phyloP scores from a whole-genome alignment of 192 early-diverging fungal genomes.

The Linnemannia zychae region DNA sequence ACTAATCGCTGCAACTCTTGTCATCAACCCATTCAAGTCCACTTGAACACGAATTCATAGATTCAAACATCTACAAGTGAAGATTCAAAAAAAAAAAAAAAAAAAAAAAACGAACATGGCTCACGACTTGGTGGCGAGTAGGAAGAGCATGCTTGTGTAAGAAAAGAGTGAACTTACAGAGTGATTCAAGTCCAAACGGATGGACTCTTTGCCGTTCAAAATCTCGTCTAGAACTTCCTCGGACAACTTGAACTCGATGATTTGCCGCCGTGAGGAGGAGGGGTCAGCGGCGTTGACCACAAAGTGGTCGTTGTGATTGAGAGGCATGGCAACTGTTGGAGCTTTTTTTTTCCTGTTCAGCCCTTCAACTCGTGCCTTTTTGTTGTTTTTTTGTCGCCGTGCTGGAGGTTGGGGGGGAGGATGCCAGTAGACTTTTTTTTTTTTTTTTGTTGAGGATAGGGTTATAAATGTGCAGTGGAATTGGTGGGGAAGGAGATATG shows the following conservation, averaged over 20 bases:
- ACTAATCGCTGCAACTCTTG: background rate
- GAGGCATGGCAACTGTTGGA: conserved; percentile 87
- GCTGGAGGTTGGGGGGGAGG: conserved; percentile 75
- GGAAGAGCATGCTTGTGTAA: background rate
- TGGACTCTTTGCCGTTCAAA: conserved; percentile 44
- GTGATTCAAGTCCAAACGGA: conserved; percentile 50
- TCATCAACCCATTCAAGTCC: background rate
- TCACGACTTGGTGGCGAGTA: background rate
- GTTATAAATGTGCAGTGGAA: background rate
- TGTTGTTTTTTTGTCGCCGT: conserved; percentile 94
- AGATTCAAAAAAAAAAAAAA: conserved; percentile 15
- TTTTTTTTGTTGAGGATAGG: background rate
- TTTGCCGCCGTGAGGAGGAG: conserved; percentile 31
- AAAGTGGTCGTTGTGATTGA: conserved; percentile 61
- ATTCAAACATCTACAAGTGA: background rate
- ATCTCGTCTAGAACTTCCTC: conserved; percentile 57
- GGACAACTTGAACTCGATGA: conserved; percentile 55
- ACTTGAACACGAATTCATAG: background rate
- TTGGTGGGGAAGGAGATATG: background rate
- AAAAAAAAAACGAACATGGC: conserved; percentile 4
- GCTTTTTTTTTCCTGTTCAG: too few relatives aligned
- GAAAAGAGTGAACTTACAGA: conserved; percentile 33
- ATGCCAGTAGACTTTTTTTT: too few relatives aligned
- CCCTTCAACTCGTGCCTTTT: background rate
- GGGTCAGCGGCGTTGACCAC: conserved; percentile 52